phyloP scores from a whole-genome alignment of 1,284 basidiomycete species.

The Heliocybe sulcata region DNA sequence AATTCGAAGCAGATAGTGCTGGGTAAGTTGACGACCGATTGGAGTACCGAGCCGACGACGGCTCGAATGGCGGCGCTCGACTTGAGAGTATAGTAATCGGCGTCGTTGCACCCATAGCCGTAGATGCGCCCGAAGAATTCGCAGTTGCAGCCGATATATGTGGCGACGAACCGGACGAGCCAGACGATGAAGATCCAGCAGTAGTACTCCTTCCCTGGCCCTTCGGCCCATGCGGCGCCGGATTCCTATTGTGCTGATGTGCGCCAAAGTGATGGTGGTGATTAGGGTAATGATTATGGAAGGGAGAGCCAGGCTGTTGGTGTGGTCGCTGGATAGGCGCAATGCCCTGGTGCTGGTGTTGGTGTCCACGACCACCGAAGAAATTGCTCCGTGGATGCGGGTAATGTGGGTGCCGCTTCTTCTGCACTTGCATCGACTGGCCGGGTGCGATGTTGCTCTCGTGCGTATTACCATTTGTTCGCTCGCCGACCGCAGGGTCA shows the following conservation, averaged over 20 bases:
- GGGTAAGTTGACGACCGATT: neutral
- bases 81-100: neutral
- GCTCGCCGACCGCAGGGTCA: neutral
- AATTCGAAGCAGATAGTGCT: neutral
- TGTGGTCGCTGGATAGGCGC: neutral
- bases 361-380: neutral
- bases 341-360: neutral
- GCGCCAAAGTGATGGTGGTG: neutral
- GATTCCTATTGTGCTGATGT: neutral
- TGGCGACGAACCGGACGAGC: neutral
- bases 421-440: neutral
- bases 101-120: neutral
- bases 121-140: neutral
- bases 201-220: neutral
- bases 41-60: neutral
- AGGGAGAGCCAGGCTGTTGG: neutral
- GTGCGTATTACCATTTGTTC: neutral
- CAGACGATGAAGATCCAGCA: neutral
- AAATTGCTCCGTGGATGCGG: neutral
- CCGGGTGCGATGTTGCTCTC: neutral
- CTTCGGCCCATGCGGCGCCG: neutral
- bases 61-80: conserved; percentile 1
- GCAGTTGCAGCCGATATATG: neutral
- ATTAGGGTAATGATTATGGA: neutral
- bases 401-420: neutral